Conservation (phyloP, 371 early-diverging fungal species). For the Phascolomyces articulosus region DNA sequence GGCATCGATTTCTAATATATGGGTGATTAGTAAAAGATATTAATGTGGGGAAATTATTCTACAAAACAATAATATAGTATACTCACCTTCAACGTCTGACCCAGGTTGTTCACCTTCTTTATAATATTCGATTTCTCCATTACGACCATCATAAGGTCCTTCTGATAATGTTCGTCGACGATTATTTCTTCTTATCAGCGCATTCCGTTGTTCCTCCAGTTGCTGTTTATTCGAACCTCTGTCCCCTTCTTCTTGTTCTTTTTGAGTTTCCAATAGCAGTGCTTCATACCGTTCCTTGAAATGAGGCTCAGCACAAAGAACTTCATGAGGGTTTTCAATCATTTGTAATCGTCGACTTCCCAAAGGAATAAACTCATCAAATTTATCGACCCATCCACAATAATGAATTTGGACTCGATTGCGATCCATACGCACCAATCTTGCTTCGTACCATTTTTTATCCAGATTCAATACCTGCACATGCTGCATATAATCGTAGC, state of each 20-base stretch:
- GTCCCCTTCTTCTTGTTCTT: conserved; percentile 13
- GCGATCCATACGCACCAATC: conserved; percentile 49
- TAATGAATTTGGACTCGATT: conserved; percentile 59
- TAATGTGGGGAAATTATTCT: not conserved
- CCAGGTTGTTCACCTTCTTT: conserved; percentile 26
- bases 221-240: conserved; percentile 9
- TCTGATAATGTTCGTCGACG: conserved; percentile 1
- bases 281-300: conserved; percentile 52
- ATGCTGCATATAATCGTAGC: conserved; percentile 59
- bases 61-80: not conserved
- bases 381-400: conserved; percentile 60
- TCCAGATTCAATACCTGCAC: conserved; percentile 53
- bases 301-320: conserved; percentile 39
- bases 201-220: not conserved
- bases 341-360: conserved; percentile 58
- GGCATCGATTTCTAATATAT: conserved; percentile 40
- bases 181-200: not conserved
- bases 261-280: conserved; percentile 39
- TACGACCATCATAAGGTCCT: conserved; percentile 7
- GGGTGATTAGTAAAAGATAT: not conserved
- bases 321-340: conserved; percentile 42
- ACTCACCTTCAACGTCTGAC: conserved; percentile 21
- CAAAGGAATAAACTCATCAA: conserved; percentile 63
- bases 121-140: conserved; percentile 26
- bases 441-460: conserved; percentile 56